phyloP scores from a whole-genome alignment of 169 alveolate genomes.

The Eimeria tenella region DNA sequence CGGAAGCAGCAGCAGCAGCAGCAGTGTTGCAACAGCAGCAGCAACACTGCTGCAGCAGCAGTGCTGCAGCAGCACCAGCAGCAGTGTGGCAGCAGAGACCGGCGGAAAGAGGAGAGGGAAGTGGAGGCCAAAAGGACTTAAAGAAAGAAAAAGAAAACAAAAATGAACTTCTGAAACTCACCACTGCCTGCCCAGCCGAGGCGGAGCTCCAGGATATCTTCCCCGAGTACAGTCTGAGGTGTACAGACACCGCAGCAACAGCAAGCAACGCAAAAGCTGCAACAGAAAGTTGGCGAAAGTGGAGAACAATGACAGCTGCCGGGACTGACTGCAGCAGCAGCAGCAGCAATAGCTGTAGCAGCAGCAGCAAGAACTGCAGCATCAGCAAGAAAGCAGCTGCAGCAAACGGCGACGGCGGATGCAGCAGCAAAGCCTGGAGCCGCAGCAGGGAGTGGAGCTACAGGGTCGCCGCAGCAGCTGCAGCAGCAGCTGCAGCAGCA shows the following conservation, averaged over 20 bases:
- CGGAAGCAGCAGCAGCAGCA: not conserved
- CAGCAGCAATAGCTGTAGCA: not conserved
- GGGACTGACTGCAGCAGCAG: not conserved
- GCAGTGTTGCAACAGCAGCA: not conserved
- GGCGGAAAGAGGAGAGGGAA: not conserved
- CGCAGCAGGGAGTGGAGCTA: not conserved
- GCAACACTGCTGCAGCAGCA: not conserved
- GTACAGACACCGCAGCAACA: not conserved
- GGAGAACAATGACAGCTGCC: not conserved
- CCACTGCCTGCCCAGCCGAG: slow-evolving; percentile 74
- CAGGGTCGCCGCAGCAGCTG: not conserved
- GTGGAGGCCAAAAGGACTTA: not conserved
- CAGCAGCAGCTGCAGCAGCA: slow-evolving; percentile 30
- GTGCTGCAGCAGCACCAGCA: not conserved
- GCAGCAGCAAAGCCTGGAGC: not conserved
- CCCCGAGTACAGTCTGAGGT: slow-evolving; percentile 70
- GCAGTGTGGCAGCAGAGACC: not conserved
- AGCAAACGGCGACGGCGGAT: not conserved
- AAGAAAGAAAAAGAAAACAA: not conserved
- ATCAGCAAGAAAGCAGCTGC: not conserved
- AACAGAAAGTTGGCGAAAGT: not conserved
- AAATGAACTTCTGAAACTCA: not conserved
- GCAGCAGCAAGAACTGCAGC: not conserved
- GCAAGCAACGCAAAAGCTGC: not conserved
- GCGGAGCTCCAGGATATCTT: slow-evolving; percentile 79